Evolutionary conservation across 2,329 filamentous ascomycete genomes (phyloP).

Genomic region (Paracamarosporium sp.): DNA sequence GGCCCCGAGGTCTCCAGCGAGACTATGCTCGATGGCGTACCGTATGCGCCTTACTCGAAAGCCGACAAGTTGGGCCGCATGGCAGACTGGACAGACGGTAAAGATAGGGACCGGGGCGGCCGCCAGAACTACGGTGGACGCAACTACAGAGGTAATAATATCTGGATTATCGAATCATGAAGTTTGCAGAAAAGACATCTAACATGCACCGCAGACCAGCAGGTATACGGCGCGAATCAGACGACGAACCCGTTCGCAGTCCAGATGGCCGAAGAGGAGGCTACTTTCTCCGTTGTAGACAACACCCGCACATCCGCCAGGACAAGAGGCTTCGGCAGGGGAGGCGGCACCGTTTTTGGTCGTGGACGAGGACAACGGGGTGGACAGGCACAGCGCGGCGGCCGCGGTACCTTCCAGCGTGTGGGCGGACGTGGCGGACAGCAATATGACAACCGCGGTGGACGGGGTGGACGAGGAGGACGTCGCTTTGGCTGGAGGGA

Average conservation of each 20-base stretch:
- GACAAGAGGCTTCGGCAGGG: slow-evolving; percentile 79
- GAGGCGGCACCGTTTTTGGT: slow-evolving; percentile 83
- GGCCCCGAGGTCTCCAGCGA: slow-evolving; percentile 82
- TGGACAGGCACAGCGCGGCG: slow-evolving; percentile 74
- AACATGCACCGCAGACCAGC: slow-evolving; percentile 71
- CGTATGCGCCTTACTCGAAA: slow-evolving; percentile 98
- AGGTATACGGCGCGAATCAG: slow-evolving; percentile 92
- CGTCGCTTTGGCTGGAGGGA: slow-evolving; percentile 98
- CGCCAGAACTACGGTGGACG: slow-evolving; percentile 84
- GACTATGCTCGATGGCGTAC: slow-evolving; percentile 91
- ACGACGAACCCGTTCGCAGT: slow-evolving; percentile 82
- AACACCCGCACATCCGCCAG: slow-evolving; percentile 88
- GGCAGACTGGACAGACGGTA: slow-evolving; percentile 98
- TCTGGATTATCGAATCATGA: too few species aligned
- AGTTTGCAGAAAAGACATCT: slow-evolving; percentile 9
- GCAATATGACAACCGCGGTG: slow-evolving; percentile 72
- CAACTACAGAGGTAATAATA: slow-evolving; percentile 79
- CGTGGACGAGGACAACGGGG: slow-evolving; percentile 79
- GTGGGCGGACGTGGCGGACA: slow-evolving; percentile 72
- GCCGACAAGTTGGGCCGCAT: slow-evolving; percentile 98
- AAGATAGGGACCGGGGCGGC: slow-evolving; percentile 78
- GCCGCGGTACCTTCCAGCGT: slow-evolving; percentile 76
- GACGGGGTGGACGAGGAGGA: slow-evolving; percentile 74
- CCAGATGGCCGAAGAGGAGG: slow-evolving; percentile 92
- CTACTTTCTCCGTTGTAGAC: slow-evolving; percentile 96